Percentiles rank a stretch among this genome's conserved stretches.
phyloP scores from a whole-genome alignment of 306 rosid species.

The Quercus robur region DNA sequence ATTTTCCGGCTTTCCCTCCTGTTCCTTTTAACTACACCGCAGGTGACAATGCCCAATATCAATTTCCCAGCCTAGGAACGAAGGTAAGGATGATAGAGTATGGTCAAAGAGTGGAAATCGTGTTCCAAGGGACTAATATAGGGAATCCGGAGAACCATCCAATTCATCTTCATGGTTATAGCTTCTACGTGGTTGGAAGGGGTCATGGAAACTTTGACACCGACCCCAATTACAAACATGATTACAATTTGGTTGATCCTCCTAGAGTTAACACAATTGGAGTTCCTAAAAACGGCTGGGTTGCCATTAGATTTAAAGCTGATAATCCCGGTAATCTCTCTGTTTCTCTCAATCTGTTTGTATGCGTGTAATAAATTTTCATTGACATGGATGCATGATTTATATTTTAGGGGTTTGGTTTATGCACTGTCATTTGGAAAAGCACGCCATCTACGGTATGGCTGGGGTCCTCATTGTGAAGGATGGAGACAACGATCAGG shows the following conservation, averaged over 20 bases:
- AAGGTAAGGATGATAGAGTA: constrained; percentile 12
- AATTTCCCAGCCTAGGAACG: background rate
- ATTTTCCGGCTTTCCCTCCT: constrained; percentile 14
- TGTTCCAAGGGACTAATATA: constrained; percentile 34
- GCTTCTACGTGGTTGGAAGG: constrained; percentile 33
- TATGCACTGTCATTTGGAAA: constrained; percentile 42
- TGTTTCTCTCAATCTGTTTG: background rate
- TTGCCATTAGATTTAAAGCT: constrained; percentile 22
- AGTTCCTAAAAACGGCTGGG: constrained; percentile 33
- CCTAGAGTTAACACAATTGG: constrained; percentile 24
- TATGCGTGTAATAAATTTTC: background rate
- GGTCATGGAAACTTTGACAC: constrained; percentile 26
- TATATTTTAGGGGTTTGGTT: constrained; percentile 35
- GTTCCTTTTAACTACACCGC: constrained; percentile 8
- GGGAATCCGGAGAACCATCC: constrained; percentile 38
- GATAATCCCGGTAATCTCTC: constrained; percentile 28
- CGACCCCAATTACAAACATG: background rate
- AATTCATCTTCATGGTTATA: constrained; percentile 37
- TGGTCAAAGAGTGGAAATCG: constrained; percentile 14
- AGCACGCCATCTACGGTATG: constrained; percentile 43
- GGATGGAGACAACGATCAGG: constrained; percentile 15
- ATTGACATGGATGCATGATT: background rate
- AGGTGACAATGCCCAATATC: background rate
- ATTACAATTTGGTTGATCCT: constrained; percentile 32
- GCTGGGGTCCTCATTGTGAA: constrained; percentile 29